Evolutionary conservation across 345 rosid species (phyloP).

Genomic region (Lepidium aucheri): DNA sequence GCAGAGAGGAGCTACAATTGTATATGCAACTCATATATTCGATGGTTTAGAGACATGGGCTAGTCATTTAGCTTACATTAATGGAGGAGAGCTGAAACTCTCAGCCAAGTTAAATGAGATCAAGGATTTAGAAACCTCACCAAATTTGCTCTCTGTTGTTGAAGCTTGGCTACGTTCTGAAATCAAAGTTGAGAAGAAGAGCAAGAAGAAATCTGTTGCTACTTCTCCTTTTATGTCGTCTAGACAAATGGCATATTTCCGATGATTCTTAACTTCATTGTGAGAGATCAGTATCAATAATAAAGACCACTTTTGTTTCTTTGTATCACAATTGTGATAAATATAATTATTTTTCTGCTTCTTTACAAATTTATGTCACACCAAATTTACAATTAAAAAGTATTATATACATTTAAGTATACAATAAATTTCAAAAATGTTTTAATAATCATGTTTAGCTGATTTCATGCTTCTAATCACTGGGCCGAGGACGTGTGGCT

Average conservation of each 20-base stretch:
- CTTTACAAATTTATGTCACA: no score
- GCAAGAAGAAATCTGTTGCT: constrained; percentile 27
- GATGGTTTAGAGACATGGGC: constrained; percentile 98
- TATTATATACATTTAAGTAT: no score
- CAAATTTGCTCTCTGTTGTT: constrained; percentile 76
- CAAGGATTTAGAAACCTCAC: constrained; percentile 50
- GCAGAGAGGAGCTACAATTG: constrained; percentile 88
- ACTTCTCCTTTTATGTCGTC: constrained; percentile 56
- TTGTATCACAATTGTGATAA: neutral
- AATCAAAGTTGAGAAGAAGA: constrained; percentile 56
- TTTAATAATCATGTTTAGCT: no score
- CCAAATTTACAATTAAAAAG: no score
- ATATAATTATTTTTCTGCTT: no score
- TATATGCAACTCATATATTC: constrained; percentile 90
- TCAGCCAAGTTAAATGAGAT: constrained; percentile 47
- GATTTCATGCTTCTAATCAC: no score
- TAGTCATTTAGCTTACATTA: constrained; percentile 77
- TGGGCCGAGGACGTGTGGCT: no score
- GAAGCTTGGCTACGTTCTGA: constrained; percentile 90
- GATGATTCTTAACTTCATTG: constrained; percentile 28
- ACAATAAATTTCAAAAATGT: no score
- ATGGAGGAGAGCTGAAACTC: constrained; percentile 69
- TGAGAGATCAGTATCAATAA: neutral
- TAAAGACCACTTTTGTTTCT: neutral
- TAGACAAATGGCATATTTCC: constrained; percentile 94